Evolutionary conservation across 1,284 basidiomycete species (phyloP), one percentile per base, ranked within the genome.

Genomic region (Gomphus bonarii): DNA sequence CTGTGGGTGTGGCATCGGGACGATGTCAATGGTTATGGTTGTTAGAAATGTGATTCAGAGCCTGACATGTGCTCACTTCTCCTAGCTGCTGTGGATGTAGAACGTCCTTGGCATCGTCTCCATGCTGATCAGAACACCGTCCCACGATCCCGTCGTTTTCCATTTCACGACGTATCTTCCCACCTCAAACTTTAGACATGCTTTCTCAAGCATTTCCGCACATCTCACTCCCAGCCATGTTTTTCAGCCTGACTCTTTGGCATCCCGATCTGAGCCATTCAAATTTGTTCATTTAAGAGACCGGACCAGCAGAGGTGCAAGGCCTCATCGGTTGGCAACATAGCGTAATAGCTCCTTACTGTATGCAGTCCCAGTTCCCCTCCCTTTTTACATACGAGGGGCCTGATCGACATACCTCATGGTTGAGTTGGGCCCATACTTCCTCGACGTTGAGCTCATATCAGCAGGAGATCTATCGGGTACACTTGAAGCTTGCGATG

Each of bases 241-340:
- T 58, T 28, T 35, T 38, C 44, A 22, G 22, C 22, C 58, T 54
- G 16, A 50, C 48, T 2, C 43, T 59, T 7, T 59, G 58, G 58
- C 58, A 59, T 33, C 44, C 58, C n/a, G 58, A 59, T 28, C 28
- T 59, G 9, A 48, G 48, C 44, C 44, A 18, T 28, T 54, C 49
- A 22, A 59, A 59, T 40, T 28, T 59, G 35, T 42, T 50, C 22
- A 28, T 59, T 14, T 20, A 54, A 14, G 44, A 31, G n/a, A 38
- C 44, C 9, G 54, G 53, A 20, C 46, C 36, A 18, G 18, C 52
- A 30, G 30, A 49, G 20, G 35, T 59, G 14, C 36, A 33, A 31
- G 50, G 50, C 16, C 31, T 52, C 31, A 36, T 52, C 22, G 50
- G 40, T 33, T 52, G 50, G 50, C 50, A 52, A 18, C 22, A 31